Evolutionary conservation across 2,329 filamentous ascomycete species (phyloP).

Genomic region (Didymella segeticola): DNA sequence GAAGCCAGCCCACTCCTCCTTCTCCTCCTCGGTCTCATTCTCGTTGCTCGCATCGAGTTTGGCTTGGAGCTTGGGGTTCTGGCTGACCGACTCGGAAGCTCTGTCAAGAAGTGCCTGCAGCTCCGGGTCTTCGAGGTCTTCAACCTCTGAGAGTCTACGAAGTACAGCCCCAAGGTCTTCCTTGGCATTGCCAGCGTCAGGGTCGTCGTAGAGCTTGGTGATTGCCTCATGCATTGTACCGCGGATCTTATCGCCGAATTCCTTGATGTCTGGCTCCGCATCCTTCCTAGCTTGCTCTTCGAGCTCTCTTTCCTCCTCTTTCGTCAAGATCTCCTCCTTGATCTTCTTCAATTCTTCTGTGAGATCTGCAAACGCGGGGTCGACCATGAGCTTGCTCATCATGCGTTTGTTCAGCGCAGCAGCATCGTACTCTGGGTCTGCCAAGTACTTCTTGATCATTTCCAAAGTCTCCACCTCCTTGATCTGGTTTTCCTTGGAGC

Average conservation of each 20-base stretch:
- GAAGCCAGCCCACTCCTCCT: conserved; percentile 16
- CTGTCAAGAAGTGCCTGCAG: conserved; percentile 30
- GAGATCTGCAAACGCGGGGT: conserved; percentile 41
- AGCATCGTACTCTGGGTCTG: conserved; percentile 39
- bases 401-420: conserved; percentile 33
- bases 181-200: conserved; percentile 31
- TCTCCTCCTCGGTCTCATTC: conserved; percentile 16
- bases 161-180: conserved; percentile 34
- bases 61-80: conserved; percentile 28
- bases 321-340: conserved; percentile 30
- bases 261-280: conserved; percentile 22
- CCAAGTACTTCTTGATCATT: conserved; percentile 33
- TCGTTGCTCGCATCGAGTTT: conserved; percentile 26
- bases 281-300: conserved; percentile 13
- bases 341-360: conserved; percentile 36
- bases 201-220: conserved; percentile 38
- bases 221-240: conserved; percentile 30
- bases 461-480: conserved; percentile 28
- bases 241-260: conserved; percentile 24
- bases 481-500: conserved; percentile 33
- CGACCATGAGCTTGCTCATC: conserved; percentile 36
- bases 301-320: conserved; percentile 5
- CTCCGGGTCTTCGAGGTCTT: conserved; percentile 28
- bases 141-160: conserved; percentile 29
- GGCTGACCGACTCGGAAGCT: conserved; percentile 31